A percentile compares a stretch with the other conserved stretches of the same genome.
Evolutionary conservation across 768 basidiomycete species (phyloP).

Genomic region (Terana coerulea): DNA sequence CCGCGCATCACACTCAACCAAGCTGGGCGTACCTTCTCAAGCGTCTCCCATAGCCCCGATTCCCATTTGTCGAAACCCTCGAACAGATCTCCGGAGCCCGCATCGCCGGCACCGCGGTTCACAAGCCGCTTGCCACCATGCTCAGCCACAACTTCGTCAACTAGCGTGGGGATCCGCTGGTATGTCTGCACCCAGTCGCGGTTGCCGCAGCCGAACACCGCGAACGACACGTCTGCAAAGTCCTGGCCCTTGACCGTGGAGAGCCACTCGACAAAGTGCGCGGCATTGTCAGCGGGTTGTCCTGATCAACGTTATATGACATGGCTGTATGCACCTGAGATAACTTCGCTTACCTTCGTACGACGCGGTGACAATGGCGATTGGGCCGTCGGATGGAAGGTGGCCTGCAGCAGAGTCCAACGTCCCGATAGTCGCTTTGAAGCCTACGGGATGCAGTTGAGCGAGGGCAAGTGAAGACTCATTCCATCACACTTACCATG

Average conservation of each 20-base stretch:
- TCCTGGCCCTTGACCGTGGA: constrained; percentile 23
- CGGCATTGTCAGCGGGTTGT: constrained; percentile 47
- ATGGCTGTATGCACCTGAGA: neutral
- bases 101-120: constrained; percentile 39
- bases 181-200: constrained; percentile 45
- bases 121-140: constrained; percentile 35
- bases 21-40: constrained; percentile 28
- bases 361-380: constrained; percentile 43
- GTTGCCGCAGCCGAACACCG: constrained; percentile 49
- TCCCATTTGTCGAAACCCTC: constrained; percentile 42
- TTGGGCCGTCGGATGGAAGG: constrained; percentile 40
- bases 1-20: neutral
- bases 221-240: constrained; percentile 33
- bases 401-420: constrained; percentile 36
- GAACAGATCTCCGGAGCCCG: constrained; percentile 39
- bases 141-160: constrained; percentile 32
- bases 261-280: constrained; percentile 42
- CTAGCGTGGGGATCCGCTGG: constrained; percentile 40
- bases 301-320: too few relatives aligned
- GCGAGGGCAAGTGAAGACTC: neutral
- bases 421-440: constrained; percentile 34
- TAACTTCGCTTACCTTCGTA: constrained; percentile 40
- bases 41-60: constrained; percentile 32
- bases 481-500: constrained; percentile 33
- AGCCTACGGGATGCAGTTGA: constrained; percentile 31